A percentile compares a stretch with the other conserved stretches of the same genome.
These are phyloP conservation scores for Russula vinacea DNA, from an alignment of 768 basidiomycete species.

Conservation along the genomic window DNA sequence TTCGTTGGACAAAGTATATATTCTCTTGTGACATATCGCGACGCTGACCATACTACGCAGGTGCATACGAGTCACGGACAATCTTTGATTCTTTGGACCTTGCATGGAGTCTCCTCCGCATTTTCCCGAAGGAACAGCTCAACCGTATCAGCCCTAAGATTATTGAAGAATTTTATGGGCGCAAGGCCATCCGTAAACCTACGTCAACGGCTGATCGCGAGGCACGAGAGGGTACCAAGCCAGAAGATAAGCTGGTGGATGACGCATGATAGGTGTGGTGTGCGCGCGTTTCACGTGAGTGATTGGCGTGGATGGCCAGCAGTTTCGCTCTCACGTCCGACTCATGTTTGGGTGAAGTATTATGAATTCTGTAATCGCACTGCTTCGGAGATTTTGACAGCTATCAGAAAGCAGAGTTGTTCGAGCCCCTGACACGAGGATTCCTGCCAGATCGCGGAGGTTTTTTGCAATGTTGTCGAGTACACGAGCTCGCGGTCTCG, in stretches of 20 bases:
- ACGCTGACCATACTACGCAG: slow-evolving; percentile 41
- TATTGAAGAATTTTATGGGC: slow-evolving; percentile 87
- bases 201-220: slow-evolving; percentile 44
- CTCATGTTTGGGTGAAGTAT: slow-evolving; percentile 20
- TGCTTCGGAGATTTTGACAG: not conserved
- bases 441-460: slow-evolving; percentile 3
- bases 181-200: slow-evolving; percentile 69
- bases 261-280: slow-evolving; percentile 31
- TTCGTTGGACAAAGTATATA: slow-evolving; percentile 91
- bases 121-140: slow-evolving; percentile 98
- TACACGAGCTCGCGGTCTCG: slow-evolving; percentile 1
- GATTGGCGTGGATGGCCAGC: slow-evolving; percentile 37
- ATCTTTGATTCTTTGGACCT: slow-evolving; percentile 97
- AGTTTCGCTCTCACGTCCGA: slow-evolving; percentile 1
- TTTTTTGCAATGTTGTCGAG: not conserved
- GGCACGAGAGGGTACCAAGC: slow-evolving; percentile 40
- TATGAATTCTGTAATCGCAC: slow-evolving; percentile 10
- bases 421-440: slow-evolving; percentile 16
- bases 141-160: slow-evolving; percentile 98
- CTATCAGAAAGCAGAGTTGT: not conserved
- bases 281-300: slow-evolving; percentile 10
- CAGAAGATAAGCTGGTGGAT: slow-evolving; percentile 64
- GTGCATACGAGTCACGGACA: slow-evolving; percentile 90
- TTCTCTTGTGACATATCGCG: not conserved
- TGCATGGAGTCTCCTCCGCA: slow-evolving; percentile 93